phyloP scores from a whole-genome alignment of 176 grass and related monocot species.

The Elymus sibiricus region DNA sequence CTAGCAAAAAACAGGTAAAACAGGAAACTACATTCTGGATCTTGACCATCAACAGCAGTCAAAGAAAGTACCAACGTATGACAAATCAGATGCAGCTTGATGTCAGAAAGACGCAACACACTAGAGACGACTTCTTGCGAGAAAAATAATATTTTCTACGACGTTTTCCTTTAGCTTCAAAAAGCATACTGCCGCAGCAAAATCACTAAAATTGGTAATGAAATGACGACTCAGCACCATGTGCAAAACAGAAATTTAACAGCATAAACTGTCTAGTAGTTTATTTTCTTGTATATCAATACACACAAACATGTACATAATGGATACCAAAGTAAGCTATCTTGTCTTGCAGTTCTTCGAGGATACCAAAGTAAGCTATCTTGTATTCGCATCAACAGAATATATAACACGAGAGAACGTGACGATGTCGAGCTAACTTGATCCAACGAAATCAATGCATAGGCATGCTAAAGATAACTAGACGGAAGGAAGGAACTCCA shows the following conservation, averaged over 20 bases:
- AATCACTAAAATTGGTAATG: background rate
- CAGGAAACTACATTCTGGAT: background rate
- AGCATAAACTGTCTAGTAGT: background rate
- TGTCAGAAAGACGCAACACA: background rate
- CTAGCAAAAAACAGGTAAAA: conserved; percentile 2
- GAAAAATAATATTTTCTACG: background rate
- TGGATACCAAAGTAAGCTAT: background rate
- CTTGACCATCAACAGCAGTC: background rate
- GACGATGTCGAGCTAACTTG: too few relatives aligned
- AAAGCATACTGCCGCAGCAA: background rate
- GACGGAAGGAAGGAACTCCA: too few relatives aligned
- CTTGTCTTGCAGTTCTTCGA: background rate
- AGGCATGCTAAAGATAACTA: too few relatives aligned
- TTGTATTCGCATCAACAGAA: too few relatives aligned
- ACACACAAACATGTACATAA: background rate
- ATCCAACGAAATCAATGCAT: too few relatives aligned
- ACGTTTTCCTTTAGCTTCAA: background rate
- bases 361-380: background rate
- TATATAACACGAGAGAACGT: too few relatives aligned
- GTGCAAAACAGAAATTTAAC: conserved; percentile 5
- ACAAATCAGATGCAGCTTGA: background rate
- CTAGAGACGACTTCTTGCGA: background rate
- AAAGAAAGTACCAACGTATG: conserved; percentile 10
- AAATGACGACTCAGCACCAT: background rate
- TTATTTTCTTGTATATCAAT: background rate